Base-by-base conservation (phyloP, 2,329 filamentous ascomycete species). In the Coleophoma eucalyptorum region DNA sequence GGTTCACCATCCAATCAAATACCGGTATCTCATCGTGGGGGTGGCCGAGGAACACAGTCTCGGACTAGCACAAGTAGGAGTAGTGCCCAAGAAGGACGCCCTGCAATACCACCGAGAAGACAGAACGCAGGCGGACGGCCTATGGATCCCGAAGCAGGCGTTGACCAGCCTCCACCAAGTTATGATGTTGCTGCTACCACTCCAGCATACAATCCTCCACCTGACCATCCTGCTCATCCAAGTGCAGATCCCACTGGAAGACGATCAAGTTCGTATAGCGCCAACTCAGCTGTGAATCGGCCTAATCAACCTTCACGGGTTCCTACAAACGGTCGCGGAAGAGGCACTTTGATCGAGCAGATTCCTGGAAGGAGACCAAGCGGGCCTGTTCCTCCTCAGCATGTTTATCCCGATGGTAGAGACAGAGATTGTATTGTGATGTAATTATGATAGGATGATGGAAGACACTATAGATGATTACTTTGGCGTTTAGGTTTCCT, bases 131-230 rank as follows among this genome's bases (percentile, higher is more conserved):
- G 37, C 44, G 49, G 48, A 46, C 60, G 59, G 20, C 46, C 51
- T 11, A 45, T 53, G 20, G 60, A 66, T 44, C 58, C 69, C 34
- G 69, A 59, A 50, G 71, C 67, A 44, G 70, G 58, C 47, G 74
- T 79, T 20, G 76, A 83, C 26, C 77, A 73, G 0, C 81, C 82
- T 2, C 83, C 82, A 1, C 84, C 84, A 4, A 77, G 78, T 0
- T 88, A 88, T 60, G 84, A 87, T 63, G 81, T 86, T 64, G 80
- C 81, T 16, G 76, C 81, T 0, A 76, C 70, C 13, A 73, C 75
- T 41, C 73, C 75, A n/a, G 74, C 74, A 2, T 86, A 84, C 55
- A 68, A 75, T 16, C 77, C 78, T 2, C 75, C 79, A 0, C 60
- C 62, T 13, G 62, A 68, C 46, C 74, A 75, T 56, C 76, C 73